A percentile compares a stretch with the other conserved stretches of the same genome.
Conservation (phyloP, 1,284 basidiomycete genomes). For the Chiua sp. region DNA sequence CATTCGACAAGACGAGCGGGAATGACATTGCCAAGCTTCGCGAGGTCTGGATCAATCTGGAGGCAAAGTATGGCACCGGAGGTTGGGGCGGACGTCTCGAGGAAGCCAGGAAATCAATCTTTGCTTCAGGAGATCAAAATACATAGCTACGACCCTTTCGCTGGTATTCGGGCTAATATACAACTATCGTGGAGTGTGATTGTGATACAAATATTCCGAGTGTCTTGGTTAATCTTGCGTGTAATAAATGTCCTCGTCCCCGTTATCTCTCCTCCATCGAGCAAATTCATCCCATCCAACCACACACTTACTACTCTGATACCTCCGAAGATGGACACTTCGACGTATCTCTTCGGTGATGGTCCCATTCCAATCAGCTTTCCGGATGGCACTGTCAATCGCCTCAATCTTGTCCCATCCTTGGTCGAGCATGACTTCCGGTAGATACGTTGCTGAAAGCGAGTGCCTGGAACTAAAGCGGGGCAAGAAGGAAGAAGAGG, state of each 20-base stretch:
- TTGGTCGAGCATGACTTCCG: constrained; percentile 91
- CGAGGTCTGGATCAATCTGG: constrained; percentile 59
- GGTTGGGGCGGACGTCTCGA: constrained; percentile 57
- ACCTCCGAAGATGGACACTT: constrained; percentile 80
- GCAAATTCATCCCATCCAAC: constrained; percentile 82
- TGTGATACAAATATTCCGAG: constrained; percentile 10
- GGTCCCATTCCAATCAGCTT: constrained; percentile 86
- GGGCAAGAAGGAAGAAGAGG: constrained; percentile 65
- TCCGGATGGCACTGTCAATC: constrained; percentile 89
- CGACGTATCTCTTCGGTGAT: constrained; percentile 86
- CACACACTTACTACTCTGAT: constrained; percentile 81
- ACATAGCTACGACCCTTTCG: constrained; percentile 3
- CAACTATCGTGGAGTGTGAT: constrained; percentile 7
- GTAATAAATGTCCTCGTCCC: constrained; percentile 38
- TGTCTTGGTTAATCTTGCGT: constrained; percentile 1
- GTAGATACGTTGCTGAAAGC: constrained; percentile 93
- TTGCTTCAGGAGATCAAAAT: constrained; percentile 20
- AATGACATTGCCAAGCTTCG: constrained; percentile 53
- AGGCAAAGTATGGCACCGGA: constrained; percentile 54
- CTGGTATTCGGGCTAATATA: constrained; percentile 6
- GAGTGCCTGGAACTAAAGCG: constrained; percentile 58
- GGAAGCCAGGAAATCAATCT: constrained; percentile 42
- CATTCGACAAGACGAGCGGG: constrained; percentile 62
- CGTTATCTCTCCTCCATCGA: constrained; percentile 66
- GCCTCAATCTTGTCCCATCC: constrained; percentile 93